Evolutionary conservation across 2,329 filamentous ascomycete genomes (phyloP).

Genomic region (Aspergillus quadricinctus): DNA sequence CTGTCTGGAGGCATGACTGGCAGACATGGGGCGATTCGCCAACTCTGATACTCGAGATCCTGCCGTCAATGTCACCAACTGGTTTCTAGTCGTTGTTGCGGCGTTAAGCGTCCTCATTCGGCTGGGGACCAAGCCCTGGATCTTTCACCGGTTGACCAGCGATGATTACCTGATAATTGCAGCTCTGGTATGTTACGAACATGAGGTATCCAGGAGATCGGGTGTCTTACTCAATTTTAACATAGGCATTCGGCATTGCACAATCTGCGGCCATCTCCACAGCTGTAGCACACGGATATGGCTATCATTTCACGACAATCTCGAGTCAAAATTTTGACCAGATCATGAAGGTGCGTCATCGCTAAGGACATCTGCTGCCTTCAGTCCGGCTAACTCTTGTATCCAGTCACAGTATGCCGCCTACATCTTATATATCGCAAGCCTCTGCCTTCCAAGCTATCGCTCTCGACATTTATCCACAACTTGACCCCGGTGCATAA

Average conservation of each 20-base stretch:
- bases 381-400: neutral
- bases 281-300: slow-evolving; percentile 20
- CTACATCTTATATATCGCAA: slow-evolving; percentile 16
- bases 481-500: slow-evolving; percentile 15
- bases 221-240: neutral
- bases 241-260: slow-evolving; percentile 13
- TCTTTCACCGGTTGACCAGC: slow-evolving; percentile 15
- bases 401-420: slow-evolving; percentile 18
- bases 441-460: slow-evolving; percentile 22
- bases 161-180: slow-evolving; percentile 20
- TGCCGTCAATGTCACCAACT: slow-evolving; percentile 18
- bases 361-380: neutral
- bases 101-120: slow-evolving; percentile 18
- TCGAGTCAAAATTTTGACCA: slow-evolving; percentile 9
- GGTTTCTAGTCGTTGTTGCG: slow-evolving; percentile 17
- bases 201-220: no score
- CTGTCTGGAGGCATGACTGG: neutral
- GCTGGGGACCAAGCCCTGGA: slow-evolving; percentile 18
- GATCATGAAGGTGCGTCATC: slow-evolving; percentile 17
- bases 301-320: slow-evolving; percentile 14
- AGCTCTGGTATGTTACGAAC: slow-evolving; percentile 14
- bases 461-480: slow-evolving; percentile 19
- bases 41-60: slow-evolving; percentile 15
- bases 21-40: slow-evolving; percentile 16
- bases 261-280: slow-evolving; percentile 17